Conservation (phyloP, 2,329 filamentous ascomycete genomes). For the Clarireedia monteithiana region DNA sequence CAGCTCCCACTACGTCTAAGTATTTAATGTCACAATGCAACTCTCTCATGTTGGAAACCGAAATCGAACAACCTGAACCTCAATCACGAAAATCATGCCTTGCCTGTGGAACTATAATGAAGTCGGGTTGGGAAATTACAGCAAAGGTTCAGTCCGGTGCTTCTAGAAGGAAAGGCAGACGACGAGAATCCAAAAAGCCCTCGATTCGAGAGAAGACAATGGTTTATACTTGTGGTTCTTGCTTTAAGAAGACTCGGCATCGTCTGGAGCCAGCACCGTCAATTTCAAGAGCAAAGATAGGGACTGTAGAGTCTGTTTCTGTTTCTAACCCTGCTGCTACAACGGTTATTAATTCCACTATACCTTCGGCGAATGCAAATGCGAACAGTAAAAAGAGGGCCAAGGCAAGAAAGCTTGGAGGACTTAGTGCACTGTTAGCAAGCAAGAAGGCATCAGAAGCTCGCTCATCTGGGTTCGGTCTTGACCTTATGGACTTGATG, state of each 20-base stretch:
- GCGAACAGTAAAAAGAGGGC: conserved; percentile 58
- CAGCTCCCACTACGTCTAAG: conserved; percentile 49
- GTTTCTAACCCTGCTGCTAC: background rate
- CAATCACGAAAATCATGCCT: conserved; percentile 49
- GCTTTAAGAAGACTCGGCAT: conserved; percentile 21
- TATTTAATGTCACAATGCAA: conserved; percentile 49
- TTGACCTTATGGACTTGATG: conserved; percentile 35
- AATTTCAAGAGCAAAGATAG: background rate
- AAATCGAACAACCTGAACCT: conserved; percentile 37
- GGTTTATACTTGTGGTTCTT: conserved; percentile 25
- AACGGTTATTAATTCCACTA: conserved; percentile 19
- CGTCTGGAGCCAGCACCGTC: conserved; percentile 9
- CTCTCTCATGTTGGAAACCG: conserved; percentile 40
- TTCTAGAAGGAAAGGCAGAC: background rate
- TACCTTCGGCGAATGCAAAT: conserved; percentile 43
- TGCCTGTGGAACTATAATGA: conserved; percentile 53
- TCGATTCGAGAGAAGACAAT: conserved; percentile 13
- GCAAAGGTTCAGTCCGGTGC: conserved; percentile 12
- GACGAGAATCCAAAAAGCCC: background rate
- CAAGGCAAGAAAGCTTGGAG: conserved; percentile 53
- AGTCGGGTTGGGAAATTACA: conserved; percentile 35
- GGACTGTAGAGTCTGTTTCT: background rate
- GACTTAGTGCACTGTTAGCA: conserved; percentile 54
- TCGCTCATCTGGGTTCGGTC: conserved; percentile 22
- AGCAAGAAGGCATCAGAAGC: conserved; percentile 21